Evolutionary conservation across 225 moss, liverwort and hornwort species (phyloP).

Genomic region (Physcomitrellopsis africana): DNA sequence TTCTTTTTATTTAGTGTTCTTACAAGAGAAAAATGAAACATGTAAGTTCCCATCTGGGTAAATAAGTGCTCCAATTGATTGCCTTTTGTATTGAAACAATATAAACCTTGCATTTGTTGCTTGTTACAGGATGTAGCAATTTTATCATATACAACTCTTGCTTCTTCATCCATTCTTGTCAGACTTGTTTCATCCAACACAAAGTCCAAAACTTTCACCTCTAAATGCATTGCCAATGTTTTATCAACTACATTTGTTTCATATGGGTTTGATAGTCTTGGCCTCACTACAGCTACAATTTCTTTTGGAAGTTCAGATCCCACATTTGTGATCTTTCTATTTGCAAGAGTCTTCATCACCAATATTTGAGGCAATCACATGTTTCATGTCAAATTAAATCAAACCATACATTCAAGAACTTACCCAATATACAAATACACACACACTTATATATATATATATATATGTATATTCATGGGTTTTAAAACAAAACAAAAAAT

Average conservation of each 20-base stretch:
- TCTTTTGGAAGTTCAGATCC: constrained; percentile 49
- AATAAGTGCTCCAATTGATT: constrained; percentile 50
- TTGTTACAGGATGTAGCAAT: constrained; percentile 34
- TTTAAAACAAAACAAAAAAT: too few species aligned
- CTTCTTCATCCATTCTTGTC: constrained; percentile 9
- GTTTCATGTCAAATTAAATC: too few species aligned
- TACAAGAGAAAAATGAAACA: constrained; percentile 56
- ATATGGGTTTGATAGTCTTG: constrained; percentile 22
- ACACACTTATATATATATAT: too few species aligned
- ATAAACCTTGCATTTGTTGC: constrained; percentile 41
- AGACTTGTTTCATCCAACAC: constrained; percentile 32
- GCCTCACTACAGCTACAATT: constrained; percentile 49
- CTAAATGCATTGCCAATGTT: constrained; percentile 42
- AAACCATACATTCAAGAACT: too few species aligned
- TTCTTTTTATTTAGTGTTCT: background rate
- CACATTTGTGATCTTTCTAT: constrained; percentile 29
- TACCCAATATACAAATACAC: too few species aligned
- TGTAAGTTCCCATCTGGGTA: constrained; percentile 52
- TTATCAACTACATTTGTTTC: constrained; percentile 36
- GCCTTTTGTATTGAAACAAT: constrained; percentile 58
- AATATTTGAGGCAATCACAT: accelerated
- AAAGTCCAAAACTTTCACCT: constrained; percentile 53
- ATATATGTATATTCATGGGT: accelerated
- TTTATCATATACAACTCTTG: constrained; percentile 42
- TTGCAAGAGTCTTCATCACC: constrained; percentile 20